Base-by-base conservation (phyloP, 1,139 yeast species). In the Saccharomyces hybrid region DNA sequence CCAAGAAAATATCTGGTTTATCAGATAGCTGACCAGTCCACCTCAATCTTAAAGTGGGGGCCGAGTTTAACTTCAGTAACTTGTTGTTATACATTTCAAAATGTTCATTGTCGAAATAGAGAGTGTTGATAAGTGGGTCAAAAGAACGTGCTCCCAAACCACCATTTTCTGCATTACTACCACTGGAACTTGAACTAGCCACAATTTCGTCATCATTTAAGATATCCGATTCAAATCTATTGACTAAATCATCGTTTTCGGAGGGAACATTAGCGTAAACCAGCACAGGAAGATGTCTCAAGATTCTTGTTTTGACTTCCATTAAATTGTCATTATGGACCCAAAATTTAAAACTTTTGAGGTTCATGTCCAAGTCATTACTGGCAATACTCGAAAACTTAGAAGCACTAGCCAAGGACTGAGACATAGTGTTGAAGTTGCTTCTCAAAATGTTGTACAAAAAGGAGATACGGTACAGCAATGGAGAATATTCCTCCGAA, bases 291-390 rank as follows among this genome's bases (percentile, higher is more conserved):
- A 93, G 80, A 66, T 90, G 96, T 70, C 98, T 86, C 67, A 93
- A 79, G 61, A 93, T 88, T 60, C 90, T 84, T 26, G 98, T 89
- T 74, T 93, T 93, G 56, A 90, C 96, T 73, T 93, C 98, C 97
- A 91, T 91, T 69, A 91, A 76, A 70, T 93, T 90, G 66, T 93
- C 99, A 14, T 93, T 93, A 69, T 93, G 98, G 51, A 93, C 79
- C 99, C 99, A 93, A 72, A 91, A 91, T 73, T 89, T 89, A 73
- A 86, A 84, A 27, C 89, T 84, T 64, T 87, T 88, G 71, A 77
- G 87, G 51, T 84, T 84, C 44, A 80, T 77, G 55, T 78, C 78
- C 3, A 63, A 62, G 29, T 55, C 56, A 47, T 58, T 57, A 24
- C 67, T 62, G 14, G 60, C 60, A 19, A 68, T 64, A 42, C 64